These are phyloP conservation scores for Solanum sejunctum DNA, from an alignment of 257 asterid genomes.

Conservation along the genomic window DNA sequence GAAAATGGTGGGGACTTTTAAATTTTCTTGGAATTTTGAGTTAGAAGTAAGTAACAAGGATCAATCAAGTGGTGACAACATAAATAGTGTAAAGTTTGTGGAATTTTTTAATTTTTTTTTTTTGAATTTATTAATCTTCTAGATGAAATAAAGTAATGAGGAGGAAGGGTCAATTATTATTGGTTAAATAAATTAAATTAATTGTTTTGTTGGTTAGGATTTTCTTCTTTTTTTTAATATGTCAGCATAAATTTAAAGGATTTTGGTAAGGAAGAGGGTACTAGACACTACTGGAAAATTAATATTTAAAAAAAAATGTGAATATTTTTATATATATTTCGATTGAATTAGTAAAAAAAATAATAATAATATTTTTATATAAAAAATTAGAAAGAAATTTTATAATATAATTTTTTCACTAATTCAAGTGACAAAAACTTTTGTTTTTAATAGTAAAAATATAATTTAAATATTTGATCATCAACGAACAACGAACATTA, in stretches of 20 bases:
- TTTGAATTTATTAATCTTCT: not conserved
- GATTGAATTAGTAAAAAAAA: not conserved
- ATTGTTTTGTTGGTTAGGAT: not conserved
- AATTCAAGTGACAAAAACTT: no score
- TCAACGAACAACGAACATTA: no score
- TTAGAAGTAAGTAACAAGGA: not conserved
- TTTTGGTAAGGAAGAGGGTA: not conserved
- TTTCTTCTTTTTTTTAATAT: not conserved
- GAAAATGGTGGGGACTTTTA: not conserved
- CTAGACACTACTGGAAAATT: not conserved
- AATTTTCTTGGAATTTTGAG: not conserved
- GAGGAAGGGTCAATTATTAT: not conserved
- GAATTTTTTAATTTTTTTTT: not conserved
- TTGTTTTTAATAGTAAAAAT: no score
- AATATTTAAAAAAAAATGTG: not conserved
- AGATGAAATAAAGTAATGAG: not conserved
- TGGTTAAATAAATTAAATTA: not conserved
- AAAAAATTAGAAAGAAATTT: not conserved
- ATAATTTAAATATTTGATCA: no score
- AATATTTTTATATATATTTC: not conserved
- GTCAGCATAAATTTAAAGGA: not conserved
- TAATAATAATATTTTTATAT: not conserved
- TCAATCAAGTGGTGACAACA: not conserved
- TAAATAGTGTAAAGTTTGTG: not conserved
- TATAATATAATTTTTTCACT: not conserved